A percentile compares a stretch with the other conserved stretches of the same genome.
These are phyloP conservation scores for Colletotrichum sp. DNA, from an alignment of 2,329 filamentous ascomycete species.

Conservation along the genomic window DNA sequence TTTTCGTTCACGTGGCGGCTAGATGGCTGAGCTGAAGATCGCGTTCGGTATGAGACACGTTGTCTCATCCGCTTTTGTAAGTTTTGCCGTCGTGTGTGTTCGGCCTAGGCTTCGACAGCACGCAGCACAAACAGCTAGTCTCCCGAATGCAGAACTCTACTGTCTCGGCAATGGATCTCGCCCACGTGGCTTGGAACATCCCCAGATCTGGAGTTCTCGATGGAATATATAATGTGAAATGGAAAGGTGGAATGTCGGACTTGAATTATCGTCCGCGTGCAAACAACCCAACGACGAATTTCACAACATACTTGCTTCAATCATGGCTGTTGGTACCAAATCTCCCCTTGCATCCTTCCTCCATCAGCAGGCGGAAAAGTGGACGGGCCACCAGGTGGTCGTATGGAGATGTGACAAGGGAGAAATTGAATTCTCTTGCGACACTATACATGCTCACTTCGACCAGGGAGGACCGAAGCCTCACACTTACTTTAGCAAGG, in stretches of 20 bases:
- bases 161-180: not conserved
- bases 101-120: not conserved
- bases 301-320: not conserved
- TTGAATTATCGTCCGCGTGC: not conserved
- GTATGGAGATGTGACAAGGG: not conserved
- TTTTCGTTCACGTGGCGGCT: not conserved
- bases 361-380: not conserved
- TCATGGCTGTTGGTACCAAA: not conserved
- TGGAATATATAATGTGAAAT: not conserved
- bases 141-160: not conserved
- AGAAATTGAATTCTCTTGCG: not conserved
- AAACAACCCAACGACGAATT: not conserved
- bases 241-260: not conserved
- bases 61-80: not conserved
- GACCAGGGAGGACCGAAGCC: not conserved
- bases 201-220: not conserved
- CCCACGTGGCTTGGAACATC: not conserved
- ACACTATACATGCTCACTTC: not conserved
- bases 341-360: not conserved
- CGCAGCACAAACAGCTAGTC: not conserved
- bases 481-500: not conserved
- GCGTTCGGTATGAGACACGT: not conserved
- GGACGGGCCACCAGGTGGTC: not conserved
- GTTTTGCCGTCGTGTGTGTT: not conserved
- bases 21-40: not conserved